Percentiles rank a stretch among this genome's conserved stretches.
These are phyloP conservation scores for Lichtheimia ornata DNA, from an alignment of 371 early-diverging fungal genomes.

Conservation along the genomic window DNA sequence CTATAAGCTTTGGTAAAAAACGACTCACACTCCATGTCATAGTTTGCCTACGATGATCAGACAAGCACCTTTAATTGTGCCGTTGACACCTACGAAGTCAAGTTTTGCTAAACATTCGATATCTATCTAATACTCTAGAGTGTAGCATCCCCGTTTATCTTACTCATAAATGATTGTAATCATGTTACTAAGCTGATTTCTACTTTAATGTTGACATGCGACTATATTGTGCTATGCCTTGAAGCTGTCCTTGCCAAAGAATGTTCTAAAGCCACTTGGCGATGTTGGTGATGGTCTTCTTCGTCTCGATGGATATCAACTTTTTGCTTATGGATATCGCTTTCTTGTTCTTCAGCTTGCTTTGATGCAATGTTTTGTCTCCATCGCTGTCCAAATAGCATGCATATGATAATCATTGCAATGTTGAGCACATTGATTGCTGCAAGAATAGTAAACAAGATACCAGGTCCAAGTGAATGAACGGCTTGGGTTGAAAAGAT, in stretches of 20 bases:
- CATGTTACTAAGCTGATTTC: background rate
- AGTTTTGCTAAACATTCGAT: slow-evolving; percentile 20
- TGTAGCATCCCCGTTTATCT: too few species aligned
- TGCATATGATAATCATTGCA: slow-evolving; percentile 21
- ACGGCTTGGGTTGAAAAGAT: slow-evolving; percentile 27
- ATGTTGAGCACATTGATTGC: slow-evolving; percentile 25
- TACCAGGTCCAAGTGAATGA: slow-evolving; percentile 26
- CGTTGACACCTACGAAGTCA: slow-evolving; percentile 26
- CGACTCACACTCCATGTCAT: background rate
- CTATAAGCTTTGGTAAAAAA: background rate
- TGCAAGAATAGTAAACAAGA: slow-evolving; percentile 28
- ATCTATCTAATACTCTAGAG: background rate
- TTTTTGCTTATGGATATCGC: background rate
- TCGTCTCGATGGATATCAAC: background rate
- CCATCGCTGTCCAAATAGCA: slow-evolving; percentile 27
- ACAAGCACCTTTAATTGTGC: slow-evolving; percentile 34
- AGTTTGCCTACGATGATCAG: slow-evolving; percentile 48
- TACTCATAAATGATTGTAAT: too few species aligned
- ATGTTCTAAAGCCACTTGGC: background rate
- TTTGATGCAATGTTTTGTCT: slow-evolving; percentile 7
- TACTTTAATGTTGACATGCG: background rate
- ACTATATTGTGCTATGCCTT: slow-evolving; percentile 3
- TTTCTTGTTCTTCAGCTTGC: background rate
- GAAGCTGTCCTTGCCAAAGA: slow-evolving; percentile 13
- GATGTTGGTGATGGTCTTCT: background rate